Conservation (phyloP, 306 rosid species). For the Quercus cerris region DNA sequence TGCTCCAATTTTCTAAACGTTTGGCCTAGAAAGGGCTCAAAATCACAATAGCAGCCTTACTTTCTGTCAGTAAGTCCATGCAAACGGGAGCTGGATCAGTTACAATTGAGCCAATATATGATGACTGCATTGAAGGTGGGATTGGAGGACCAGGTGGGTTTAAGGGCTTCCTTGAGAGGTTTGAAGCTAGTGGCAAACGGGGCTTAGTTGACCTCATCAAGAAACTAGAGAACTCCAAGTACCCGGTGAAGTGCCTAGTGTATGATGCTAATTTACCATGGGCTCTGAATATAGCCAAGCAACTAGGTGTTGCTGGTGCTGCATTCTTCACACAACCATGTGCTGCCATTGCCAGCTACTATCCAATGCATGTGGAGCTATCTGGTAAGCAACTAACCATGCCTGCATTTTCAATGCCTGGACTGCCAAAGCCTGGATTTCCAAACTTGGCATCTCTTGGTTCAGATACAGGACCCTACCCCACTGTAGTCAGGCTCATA, state of each 20-base stretch:
- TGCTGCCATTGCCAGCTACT: conserved; percentile 23
- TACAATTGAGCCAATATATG: not conserved
- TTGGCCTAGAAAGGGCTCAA: conserved; percentile 20
- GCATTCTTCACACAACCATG: conserved; percentile 33
- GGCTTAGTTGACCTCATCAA: conserved; percentile 10
- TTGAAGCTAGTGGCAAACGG: not conserved
- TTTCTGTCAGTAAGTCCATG: not conserved
- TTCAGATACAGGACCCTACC: not conserved
- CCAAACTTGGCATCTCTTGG: not conserved
- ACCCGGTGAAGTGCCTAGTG: conserved; percentile 22
- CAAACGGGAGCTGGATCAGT: not conserved
- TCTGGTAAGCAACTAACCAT: not conserved
- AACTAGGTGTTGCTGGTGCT: conserved; percentile 8
- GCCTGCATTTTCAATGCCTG: conserved; percentile 5
- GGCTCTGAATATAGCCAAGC: conserved; percentile 21
- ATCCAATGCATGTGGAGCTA: not conserved
- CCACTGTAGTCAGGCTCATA: not conserved
- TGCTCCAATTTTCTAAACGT: conserved; percentile 32
- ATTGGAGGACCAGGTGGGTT: not conserved
- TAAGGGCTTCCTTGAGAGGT: not conserved
- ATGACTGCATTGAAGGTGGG: not conserved
- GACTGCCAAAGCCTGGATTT: not conserved
- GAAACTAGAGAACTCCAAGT: not conserved
- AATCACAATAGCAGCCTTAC: conserved; percentile 13
- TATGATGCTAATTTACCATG: conserved; percentile 26